Evolutionary conservation across 1,284 basidiomycete genomes (phyloP).

Genomic region (Neotropicomus parvogracilis): DNA sequence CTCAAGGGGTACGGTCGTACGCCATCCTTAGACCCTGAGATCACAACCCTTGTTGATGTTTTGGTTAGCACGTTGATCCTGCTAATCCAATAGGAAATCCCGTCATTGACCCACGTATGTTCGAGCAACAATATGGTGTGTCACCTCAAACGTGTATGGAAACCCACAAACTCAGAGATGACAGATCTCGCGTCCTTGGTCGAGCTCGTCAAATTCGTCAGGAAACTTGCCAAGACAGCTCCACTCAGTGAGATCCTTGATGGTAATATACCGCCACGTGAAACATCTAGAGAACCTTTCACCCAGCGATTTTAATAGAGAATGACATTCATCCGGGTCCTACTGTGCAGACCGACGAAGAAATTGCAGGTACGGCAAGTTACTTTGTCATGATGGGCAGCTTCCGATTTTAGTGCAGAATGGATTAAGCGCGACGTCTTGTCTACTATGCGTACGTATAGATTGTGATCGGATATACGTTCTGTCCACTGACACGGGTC

Average conservation of each 20-base stretch:
- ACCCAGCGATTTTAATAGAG: background rate
- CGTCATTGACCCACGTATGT: slow-evolving; percentile 1
- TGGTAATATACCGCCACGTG: background rate
- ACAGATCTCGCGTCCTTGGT: slow-evolving; percentile 1
- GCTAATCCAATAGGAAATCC: slow-evolving; percentile 1
- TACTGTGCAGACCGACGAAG: background rate
- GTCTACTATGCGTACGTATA: background rate
- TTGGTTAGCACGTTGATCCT: slow-evolving; percentile 1
- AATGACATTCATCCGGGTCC: background rate
- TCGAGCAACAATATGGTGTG: slow-evolving; percentile 2
- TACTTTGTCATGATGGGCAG: background rate
- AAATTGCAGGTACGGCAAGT: slow-evolving; percentile 1
- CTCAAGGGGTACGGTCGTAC: slow-evolving; percentile 4
- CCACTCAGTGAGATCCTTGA: background rate
- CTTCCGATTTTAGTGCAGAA: background rate
- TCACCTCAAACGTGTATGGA: background rate
- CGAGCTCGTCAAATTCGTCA: slow-evolving; percentile 1
- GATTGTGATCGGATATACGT: background rate
- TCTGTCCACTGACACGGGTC: background rate
- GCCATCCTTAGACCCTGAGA: background rate
- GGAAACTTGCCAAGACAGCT: slow-evolving; percentile 1
- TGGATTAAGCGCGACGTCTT: background rate
- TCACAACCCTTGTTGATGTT: background rate
- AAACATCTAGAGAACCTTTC: background rate
- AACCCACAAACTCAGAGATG: background rate